These are phyloP conservation scores for Solanum pinnatisectum DNA, from an alignment of 257 asterid genomes.

Conservation along the genomic window DNA sequence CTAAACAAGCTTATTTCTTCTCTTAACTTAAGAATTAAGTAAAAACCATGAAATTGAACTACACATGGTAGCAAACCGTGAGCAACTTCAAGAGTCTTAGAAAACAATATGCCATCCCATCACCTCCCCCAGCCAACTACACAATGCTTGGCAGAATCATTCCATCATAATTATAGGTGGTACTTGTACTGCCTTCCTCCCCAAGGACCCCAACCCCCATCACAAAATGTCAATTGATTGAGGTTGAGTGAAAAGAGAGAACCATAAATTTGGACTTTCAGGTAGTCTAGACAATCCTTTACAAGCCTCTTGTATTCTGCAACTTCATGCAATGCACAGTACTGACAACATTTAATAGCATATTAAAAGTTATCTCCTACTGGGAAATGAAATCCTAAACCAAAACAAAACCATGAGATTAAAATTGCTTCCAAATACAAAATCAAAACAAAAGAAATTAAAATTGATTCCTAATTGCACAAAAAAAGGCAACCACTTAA, in stretches of 20 bases:
- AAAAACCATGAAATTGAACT: background rate
- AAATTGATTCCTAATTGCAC: background rate
- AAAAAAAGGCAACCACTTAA: background rate
- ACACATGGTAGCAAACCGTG: background rate
- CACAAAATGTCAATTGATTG: background rate
- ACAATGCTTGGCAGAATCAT: background rate
- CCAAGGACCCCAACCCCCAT: background rate
- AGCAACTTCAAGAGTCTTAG: background rate
- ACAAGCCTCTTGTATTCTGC: background rate
- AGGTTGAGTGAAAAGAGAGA: background rate
- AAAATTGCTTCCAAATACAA: background rate
- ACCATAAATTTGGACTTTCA: background rate
- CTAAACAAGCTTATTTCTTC: background rate
- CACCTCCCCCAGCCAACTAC: background rate
- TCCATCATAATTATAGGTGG: background rate
- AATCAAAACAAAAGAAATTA: background rate
- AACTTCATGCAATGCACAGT: background rate
- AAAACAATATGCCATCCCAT: background rate
- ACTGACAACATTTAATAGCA: background rate
- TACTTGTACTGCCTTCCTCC: background rate
- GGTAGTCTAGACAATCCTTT: background rate
- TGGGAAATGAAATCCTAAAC: background rate
- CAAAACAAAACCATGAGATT: background rate
- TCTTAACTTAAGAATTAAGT: background rate
- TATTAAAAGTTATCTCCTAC: background rate